Conservation (phyloP, 129 eudicot genomes). For the Heracleum sosnowskyi region DNA sequence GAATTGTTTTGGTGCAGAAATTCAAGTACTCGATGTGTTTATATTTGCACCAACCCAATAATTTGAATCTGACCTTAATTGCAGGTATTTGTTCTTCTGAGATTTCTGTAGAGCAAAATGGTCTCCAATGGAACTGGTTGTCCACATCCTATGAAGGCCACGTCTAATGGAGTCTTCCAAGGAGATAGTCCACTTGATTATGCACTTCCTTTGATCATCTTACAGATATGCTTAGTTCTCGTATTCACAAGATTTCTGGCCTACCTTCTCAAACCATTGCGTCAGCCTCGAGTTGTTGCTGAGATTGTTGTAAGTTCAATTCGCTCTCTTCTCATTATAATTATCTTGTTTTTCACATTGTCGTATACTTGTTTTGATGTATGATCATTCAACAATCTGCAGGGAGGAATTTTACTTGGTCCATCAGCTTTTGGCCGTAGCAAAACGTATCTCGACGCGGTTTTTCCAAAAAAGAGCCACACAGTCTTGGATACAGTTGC, state of each 20-base stretch:
- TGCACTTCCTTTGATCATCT: slow-evolving; percentile 64
- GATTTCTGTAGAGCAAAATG: slow-evolving; percentile 23
- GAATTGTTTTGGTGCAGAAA: too few relatives aligned
- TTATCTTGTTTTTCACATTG: too few relatives aligned
- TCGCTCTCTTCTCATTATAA: neutral
- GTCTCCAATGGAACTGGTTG: slow-evolving; percentile 39
- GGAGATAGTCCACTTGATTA: slow-evolving; percentile 64
- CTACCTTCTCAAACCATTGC: slow-evolving; percentile 52
- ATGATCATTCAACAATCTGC: neutral
- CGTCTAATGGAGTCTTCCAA: slow-evolving; percentile 77
- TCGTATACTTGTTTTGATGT: neutral
- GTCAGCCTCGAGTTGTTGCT: slow-evolving; percentile 90
- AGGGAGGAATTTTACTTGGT: slow-evolving; percentile 84
- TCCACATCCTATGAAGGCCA: slow-evolving; percentile 56
- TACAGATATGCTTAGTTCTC: slow-evolving; percentile 67
- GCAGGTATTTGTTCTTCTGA: neutral
- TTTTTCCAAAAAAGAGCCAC: slow-evolving; percentile 55
- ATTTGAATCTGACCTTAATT: too few relatives aligned
- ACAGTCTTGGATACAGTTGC: slow-evolving; percentile 84
- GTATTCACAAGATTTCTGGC: slow-evolving; percentile 68
- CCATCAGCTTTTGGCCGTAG: slow-evolving; percentile 83
- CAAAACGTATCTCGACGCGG: slow-evolving; percentile 31
- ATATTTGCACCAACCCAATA: too few relatives aligned
- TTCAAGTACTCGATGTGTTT: too few relatives aligned
- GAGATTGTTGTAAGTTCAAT: slow-evolving; percentile 64